Base-by-base conservation (phyloP, 768 basidiomycete species). In the Lactifluus pinguis region DNA sequence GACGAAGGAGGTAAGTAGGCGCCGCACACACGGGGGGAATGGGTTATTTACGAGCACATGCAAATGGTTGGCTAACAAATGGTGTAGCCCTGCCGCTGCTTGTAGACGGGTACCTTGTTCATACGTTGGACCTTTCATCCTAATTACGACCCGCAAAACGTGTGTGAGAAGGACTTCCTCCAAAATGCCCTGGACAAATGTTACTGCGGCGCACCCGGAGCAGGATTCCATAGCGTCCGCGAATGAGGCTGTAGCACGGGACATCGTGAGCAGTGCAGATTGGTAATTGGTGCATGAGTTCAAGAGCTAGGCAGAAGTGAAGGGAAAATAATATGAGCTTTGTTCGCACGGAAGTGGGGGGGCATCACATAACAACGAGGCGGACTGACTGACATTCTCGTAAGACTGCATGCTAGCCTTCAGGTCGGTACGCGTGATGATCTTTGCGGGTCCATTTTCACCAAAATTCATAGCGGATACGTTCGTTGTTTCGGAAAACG, bases 31-130 rank as follows among this genome's bases (percentile, higher is more conserved):
- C 19, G 15, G 59, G 55, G 39, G 11, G 9, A 4, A 44, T 56
- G 48, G 49, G 57, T 32, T 49, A 78, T 85, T 62, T 63, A 92
- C 92, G 70, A 98, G 76, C 59, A 98, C 84, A 72, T 93, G 91
- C 82, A 90, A 93, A 66, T 95, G 91, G 70, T 95, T 95, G 53
- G 87, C 85, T 66, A 95, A 86, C 65, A 98, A 81, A 72, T 95
- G 89, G 72, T 95, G 92, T 48, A 98, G 75, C 5, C 95, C 94
- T 19, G 89, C 85, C 30, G 89, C 85, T 32, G 90, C 92, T 68
- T 92, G 89, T 49, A 95, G 75, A 61, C 89, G 80, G 25, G 88
- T 87, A 11, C 89, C 88, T 29, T 88, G 76, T 69, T 92, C 89
- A 69, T 91, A 89, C 36, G 80, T 78, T 21, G 88, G 87, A 6